phyloP scores from a whole-genome alignment of 1,284 basidiomycete species.

The Naganishia sp. region DNA sequence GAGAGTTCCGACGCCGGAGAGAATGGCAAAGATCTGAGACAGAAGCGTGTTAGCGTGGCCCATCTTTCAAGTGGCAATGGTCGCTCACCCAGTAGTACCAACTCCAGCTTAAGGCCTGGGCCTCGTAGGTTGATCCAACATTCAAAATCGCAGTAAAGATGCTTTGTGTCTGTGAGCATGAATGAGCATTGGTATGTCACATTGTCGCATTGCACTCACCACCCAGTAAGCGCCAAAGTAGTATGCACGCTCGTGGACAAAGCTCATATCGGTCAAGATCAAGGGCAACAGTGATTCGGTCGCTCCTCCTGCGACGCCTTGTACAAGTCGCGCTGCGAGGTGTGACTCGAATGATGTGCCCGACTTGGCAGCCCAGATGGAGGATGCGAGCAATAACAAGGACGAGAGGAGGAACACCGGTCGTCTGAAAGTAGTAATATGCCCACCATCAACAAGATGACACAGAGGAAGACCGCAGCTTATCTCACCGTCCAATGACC shows the following conservation, averaged over 20 bases:
- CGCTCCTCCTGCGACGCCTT: constrained; percentile 20
- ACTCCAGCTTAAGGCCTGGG: constrained; percentile 10
- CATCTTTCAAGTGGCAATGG: not conserved
- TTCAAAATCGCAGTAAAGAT: constrained; percentile 28
- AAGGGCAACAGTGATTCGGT: constrained; percentile 22
- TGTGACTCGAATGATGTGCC: constrained; percentile 22
- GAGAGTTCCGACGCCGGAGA: constrained; percentile 11
- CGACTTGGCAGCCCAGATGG: constrained; percentile 21
- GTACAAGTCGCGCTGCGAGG: constrained; percentile 20
- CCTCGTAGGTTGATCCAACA: constrained; percentile 18
- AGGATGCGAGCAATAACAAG: constrained; percentile 10
- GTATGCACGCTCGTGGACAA: constrained; percentile 12
- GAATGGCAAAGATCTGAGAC: constrained; percentile 21
- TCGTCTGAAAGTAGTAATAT: not conserved
- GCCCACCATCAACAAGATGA: not conserved
- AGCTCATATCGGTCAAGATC: constrained; percentile 28
- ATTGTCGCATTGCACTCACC: constrained; percentile 5
- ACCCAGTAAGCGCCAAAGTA: constrained; percentile 27
- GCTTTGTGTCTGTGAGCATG: constrained; percentile 15
- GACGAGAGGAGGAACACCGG: constrained; percentile 23
- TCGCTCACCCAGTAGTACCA: constrained; percentile 28
- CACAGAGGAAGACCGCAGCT: not conserved
- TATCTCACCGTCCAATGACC: constrained; percentile 11
- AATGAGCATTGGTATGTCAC: not conserved
- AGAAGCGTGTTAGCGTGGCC: not conserved